Evolutionary conservation across 1,284 basidiomycete genomes (phyloP), one percentile per base, ranked within the genome.

Genomic region (Coniophora puteana): DNA sequence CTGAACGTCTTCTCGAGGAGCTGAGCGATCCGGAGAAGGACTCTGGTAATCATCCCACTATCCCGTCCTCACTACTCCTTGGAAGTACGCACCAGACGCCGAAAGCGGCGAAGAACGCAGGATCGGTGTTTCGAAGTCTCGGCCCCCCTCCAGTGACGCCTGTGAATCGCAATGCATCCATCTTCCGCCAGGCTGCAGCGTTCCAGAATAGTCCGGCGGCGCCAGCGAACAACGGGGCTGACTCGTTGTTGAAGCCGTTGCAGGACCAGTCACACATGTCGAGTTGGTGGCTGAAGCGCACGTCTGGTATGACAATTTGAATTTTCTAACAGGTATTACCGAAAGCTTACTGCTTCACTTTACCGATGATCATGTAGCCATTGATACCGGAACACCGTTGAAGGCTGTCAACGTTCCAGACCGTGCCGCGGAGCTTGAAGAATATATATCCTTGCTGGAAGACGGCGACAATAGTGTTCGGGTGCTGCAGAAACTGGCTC

Each of bases 211-310:
- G 85, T 53, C 86, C 88, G 20, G 74, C 52, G 22, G 31, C 34
- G n/a, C 7, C 17, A n/a, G 18, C 68, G 12, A 62, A 66, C 46
- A 75, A 75, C 48, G 70, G 70, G n/a, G 48, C 45, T 10, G 60
- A 63, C 12, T 78, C 78, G 11, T 63, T 89, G 49, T 65, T 89
- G 43, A 82, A 85, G 55, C 76, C 83, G 32, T 63, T 89, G 43
- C 66, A 74, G 40, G 75, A 72, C 33, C 67, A 71, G 45, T 80
- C 71, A 45, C 75, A 79, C 51, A 79, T 84, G 48, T 80, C 75
- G 20, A 76, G 78, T 13, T 90, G 87, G 88, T 89, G 84, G 85
- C 59, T 78, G 50, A 89, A 85, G 58, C 71, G 82, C 46, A 78
- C 76, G 58, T 66, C 70, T 38, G 60, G 87, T 89, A 57, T 52